Conservation (phyloP, 768 basidiomycete species). For the Podaxis sp. region DNA sequence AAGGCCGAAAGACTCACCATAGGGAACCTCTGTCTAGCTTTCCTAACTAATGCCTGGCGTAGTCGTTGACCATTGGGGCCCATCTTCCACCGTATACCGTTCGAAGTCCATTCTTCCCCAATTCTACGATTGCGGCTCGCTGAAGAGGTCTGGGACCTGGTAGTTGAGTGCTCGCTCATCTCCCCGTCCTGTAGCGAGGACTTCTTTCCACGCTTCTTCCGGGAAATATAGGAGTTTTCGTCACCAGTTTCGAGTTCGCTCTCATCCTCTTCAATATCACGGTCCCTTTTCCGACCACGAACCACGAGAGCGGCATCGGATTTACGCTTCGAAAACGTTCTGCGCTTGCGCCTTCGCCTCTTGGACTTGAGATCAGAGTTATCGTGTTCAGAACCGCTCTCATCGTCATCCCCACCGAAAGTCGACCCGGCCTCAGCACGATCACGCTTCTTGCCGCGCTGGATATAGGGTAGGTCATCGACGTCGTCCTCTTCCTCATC, state of each 20-base stretch:
- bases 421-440: conserved; percentile 71
- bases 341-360: conserved; percentile 54
- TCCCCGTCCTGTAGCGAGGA: conserved; percentile 30
- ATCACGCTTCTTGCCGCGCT: conserved; percentile 73
- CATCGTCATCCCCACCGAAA: conserved; percentile 63
- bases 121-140: conserved; percentile 57
- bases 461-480: conserved; percentile 33
- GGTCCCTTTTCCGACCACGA: conserved; percentile 68
- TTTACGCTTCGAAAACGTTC: conserved; percentile 53
- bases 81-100: conserved; percentile 70
- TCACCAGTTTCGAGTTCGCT: conserved; percentile 41
- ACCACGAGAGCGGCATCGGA: conserved; percentile 35
- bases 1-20: conserved; percentile 52
- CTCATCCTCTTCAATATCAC: conserved; percentile 47
- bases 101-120: conserved; percentile 76
- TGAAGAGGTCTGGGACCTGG: conserved; percentile 46
- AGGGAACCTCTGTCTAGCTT: conserved; percentile 61
- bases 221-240: conserved; percentile 25
- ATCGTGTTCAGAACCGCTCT: conserved; percentile 36
- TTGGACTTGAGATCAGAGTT: conserved; percentile 39
- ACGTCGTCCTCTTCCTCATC: conserved; percentile 41
- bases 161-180: conserved; percentile 45
- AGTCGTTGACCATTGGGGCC: conserved; percentile 67
- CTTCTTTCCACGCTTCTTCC: conserved; percentile 58
- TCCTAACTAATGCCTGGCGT: conserved; percentile 70